Conservation (phyloP, 2,329 filamentous ascomycete genomes). For the Neoarthrinium moseri region DNA sequence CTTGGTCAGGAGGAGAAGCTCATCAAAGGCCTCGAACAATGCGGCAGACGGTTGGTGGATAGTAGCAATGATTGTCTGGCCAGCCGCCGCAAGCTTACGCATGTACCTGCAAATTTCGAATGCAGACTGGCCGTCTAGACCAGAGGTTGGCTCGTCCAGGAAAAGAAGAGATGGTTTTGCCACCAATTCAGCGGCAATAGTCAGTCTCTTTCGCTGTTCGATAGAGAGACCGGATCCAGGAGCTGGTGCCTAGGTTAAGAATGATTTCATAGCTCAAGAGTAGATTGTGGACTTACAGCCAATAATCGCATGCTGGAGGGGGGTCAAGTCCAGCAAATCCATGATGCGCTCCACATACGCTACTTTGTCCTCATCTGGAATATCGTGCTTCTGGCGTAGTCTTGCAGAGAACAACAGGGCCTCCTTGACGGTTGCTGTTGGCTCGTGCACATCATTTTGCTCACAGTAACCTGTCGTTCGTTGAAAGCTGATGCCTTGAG, state of each 20-base stretch:
- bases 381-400: constrained; percentile 55
- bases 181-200: constrained; percentile 68
- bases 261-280: not conserved
- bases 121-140: constrained; percentile 56
- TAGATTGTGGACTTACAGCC: constrained; percentile 32
- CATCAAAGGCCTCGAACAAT: constrained; percentile 57
- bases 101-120: constrained; percentile 63
- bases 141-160: constrained; percentile 61
- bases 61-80: constrained; percentile 59
- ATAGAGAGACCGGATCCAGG: constrained; percentile 45
- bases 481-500: constrained; percentile 60
- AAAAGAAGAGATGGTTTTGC: constrained; percentile 67
- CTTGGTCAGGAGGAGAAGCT: constrained; percentile 50
- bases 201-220: constrained; percentile 61
- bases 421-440: constrained; percentile 64
- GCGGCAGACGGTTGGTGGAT: constrained; percentile 59
- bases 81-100: constrained; percentile 57
- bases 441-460: constrained; percentile 65
- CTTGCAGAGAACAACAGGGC: constrained; percentile 67
- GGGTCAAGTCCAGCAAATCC: constrained; percentile 61
- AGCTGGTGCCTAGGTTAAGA: constrained; percentile 18
- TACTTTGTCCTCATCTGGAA: constrained; percentile 59
- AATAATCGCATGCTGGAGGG: constrained; percentile 65
- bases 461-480: constrained; percentile 68
- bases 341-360: constrained; percentile 67